phyloP scores from a whole-genome alignment of 2,329 filamentous ascomycete genomes.

The Fusarium hainanense region DNA sequence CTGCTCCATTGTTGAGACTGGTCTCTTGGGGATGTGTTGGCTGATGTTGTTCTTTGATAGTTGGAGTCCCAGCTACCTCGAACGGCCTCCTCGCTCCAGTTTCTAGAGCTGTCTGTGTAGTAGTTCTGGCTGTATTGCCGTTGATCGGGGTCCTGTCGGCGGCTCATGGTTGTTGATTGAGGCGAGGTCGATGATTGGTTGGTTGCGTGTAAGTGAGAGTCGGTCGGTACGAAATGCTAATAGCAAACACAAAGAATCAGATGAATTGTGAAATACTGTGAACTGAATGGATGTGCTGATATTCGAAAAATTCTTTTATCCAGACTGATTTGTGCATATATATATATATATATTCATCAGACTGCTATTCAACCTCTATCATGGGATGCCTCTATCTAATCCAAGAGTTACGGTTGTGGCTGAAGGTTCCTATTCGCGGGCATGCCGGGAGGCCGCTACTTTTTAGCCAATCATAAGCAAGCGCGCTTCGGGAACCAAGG shows the following conservation, averaged over 20 bases:
- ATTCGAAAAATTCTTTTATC: not conserved
- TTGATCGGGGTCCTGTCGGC: constrained; percentile 29
- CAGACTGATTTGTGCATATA: constrained; percentile 18
- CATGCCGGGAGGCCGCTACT: constrained; percentile 44
- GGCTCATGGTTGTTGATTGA: constrained; percentile 36
- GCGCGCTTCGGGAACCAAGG: not conserved
- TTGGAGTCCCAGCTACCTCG: constrained; percentile 44
- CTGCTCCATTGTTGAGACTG: constrained; percentile 32
- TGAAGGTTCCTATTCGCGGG: constrained; percentile 41
- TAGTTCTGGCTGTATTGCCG: constrained; percentile 14
- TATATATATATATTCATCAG: constrained; percentile 20
- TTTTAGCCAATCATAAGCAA: constrained; percentile 30
- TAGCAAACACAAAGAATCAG: not conserved
- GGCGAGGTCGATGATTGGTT: constrained; percentile 17
- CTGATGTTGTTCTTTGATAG: constrained; percentile 37
- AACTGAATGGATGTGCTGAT: constrained; percentile 9
- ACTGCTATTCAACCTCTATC: not conserved
- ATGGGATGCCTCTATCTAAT: constrained; percentile 35
- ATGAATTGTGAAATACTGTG: not conserved
- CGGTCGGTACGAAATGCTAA: not conserved
- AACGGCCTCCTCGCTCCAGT: constrained; percentile 47
- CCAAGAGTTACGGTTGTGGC: constrained; percentile 38
- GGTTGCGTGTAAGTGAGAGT: constrained; percentile 27
- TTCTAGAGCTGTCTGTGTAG: constrained; percentile 41
- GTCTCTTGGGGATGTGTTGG: constrained; percentile 36